Evolutionary conservation across 2,329 filamentous ascomycete genomes (phyloP), one percentile per base, ranked within the genome.

Genomic region (Hypoxylon sp.): DNA sequence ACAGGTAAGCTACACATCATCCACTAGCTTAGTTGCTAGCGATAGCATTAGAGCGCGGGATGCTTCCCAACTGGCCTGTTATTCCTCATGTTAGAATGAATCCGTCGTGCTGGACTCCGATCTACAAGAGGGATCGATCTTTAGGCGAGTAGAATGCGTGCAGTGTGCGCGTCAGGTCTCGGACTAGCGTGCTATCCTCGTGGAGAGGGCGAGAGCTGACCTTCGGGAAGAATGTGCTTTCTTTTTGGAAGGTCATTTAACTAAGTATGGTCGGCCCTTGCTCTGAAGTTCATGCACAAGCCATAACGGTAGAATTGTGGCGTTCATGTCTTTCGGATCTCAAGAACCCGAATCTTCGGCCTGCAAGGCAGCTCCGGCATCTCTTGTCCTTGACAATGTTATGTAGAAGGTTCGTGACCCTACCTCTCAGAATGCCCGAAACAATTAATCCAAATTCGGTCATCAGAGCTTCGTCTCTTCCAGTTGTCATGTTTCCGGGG

Each of bases 241-340:
- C 21, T 60, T 69, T 65, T 30, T n/a, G 13, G 1, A 6, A 17
- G 14, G 34, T 38, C 36, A 30, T 25, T 58, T 46, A 25, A 57
- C 41, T 36, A 11, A 17, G 9, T 48, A 36, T 49, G 49, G 30
- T 14, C 41, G 49, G 43, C 13, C 13, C 13, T 14, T 48, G 46
- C 19, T 9, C 30, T 41, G 19, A 41, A 46, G 38, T 34, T 14
- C 14, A 17, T 11, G 17, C n/a, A 41, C 17, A 28, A 52, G 45
- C 45, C 32, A 38, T 63, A 46, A 48, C 52, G 34, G 57, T 48
- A 62, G 17, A 51, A 14, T 43, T 48, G 60, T 60, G 63, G 48
- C 60, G 60, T 21, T 43, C 48, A n/a, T 69, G 63, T 70, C 63
- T 64, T 59, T 43, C 68, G 65, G 63, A 9, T 48, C 63, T 43